Base-by-base conservation (phyloP, 257 asterid genomes). In the Penstemon davidsonii region DNA sequence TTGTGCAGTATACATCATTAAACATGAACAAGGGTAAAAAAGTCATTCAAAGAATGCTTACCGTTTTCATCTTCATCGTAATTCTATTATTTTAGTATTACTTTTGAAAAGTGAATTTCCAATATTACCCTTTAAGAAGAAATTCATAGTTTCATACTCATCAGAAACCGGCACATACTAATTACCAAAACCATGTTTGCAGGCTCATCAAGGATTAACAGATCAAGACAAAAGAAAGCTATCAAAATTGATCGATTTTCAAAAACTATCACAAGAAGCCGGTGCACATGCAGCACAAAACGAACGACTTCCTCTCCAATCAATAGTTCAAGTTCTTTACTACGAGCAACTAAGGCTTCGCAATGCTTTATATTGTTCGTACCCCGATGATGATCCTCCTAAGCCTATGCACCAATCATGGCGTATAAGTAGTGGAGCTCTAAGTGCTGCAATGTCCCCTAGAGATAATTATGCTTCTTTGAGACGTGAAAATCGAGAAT, bases 231-330 rank as follows among this genome's bases (percentile, higher is more conserved):
- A 75, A 83, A 86, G 84, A 75, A 88, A 80, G 73, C 87, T 93
- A 11, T 82, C 96, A 89, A 90, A 84, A 75, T 64, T 90, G 87
- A 82, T 90, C 1, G 97, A 93, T 76, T 90, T 90, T 56, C 97
- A 93, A 79, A 93, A 90, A 65, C 85, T 93, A 44, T 84, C 97
- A 51, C 92, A 82, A 57, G 97, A 93, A 81, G 96, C 97, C 0
- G 97, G 98, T 4, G 88, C 97, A 3, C 98, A 93, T 5, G 98
- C 99, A 6, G 99, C 99, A 12, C 97, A 90, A 77, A 93, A 90
- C 70, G 99, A 93, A 52, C 94, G 97, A 62, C 99, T 93, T 41
- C 92, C 99, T 0, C 74, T 90, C 82, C 99, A 93, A 72, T 88
- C 99, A 10, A 87, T 90, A 18, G 97, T 93, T 53, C 99, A 93